These are phyloP conservation scores for Eucalyptus marginata DNA, from an alignment of 345 rosid species.

Conservation along the genomic window DNA sequence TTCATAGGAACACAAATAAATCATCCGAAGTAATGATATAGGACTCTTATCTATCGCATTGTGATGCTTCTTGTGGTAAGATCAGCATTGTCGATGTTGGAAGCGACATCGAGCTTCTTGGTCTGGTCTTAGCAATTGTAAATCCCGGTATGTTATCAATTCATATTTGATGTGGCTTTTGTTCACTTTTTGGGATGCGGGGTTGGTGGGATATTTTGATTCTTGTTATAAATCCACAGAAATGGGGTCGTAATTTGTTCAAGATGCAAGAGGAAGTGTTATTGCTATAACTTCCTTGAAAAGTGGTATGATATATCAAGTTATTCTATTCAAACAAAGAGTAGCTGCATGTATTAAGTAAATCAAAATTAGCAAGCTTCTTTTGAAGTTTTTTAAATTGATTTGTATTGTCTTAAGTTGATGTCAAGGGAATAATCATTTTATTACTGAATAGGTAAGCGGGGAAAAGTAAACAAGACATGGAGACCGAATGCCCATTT, in stretches of 20 bases:
- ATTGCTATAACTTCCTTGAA: conserved; percentile 36
- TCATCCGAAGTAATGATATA: too few relatives aligned
- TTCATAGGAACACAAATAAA: too few relatives aligned
- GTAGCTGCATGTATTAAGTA: neutral
- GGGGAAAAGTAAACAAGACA: conserved; percentile 19
- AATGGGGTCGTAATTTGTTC: conserved; percentile 19
- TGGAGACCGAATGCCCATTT: conserved; percentile 32
- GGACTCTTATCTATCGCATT: too few relatives aligned
- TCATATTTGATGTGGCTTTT: too few relatives aligned
- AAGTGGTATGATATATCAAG: conserved; percentile 19
- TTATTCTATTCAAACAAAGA: neutral
- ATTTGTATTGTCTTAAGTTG: neutral
- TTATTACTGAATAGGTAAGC: conserved; percentile 25
- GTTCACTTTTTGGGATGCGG: too few relatives aligned
- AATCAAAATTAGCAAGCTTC: neutral
- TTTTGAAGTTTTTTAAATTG: neutral
- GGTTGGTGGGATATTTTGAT: too few relatives aligned
- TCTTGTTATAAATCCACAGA: neutral
- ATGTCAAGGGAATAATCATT: neutral
- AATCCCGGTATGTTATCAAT: too few relatives aligned
- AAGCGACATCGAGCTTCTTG: too few relatives aligned
- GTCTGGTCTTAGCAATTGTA: too few relatives aligned
- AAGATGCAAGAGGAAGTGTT: conserved; percentile 29
- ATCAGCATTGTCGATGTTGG: too few relatives aligned
- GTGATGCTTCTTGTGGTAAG: too few relatives aligned